Base-by-base conservation (phyloP, 116 monocot species). In the Thalassia testudinum region DNA sequence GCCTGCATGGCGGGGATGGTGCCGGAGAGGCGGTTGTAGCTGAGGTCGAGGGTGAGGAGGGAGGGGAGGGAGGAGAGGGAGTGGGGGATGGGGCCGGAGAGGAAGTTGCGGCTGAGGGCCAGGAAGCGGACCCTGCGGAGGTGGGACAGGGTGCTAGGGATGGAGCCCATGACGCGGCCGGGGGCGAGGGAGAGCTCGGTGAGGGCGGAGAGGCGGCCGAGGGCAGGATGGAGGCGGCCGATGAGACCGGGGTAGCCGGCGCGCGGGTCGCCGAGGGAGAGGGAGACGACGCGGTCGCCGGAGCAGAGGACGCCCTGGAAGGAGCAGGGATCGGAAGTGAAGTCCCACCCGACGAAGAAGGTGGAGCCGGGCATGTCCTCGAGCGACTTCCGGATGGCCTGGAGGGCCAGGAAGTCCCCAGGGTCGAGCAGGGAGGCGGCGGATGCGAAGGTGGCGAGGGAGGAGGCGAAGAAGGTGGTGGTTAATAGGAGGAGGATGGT, bases 231-330 rank as follows among this genome's bases (percentile, higher is more conserved):
- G 20, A 88, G 73, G 27, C 60, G 67, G 14, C 78, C 88, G 29
- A 50, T 53, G 38, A 83, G 66, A 5, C n/a, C n/a, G 10, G 82
- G 73, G 2, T 70, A 66, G 10, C 73, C 78, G 21, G 79, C 76
- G 17, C 71, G 67, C 0, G 88, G 88, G 62, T 82, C 79, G 20
- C 83, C 88, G 16, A 82, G 74, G n/a, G 76, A 50, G 24, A 88
- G 79, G 1, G 76, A 62, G 37, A 64, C 63, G 29, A 88, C 79
- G 17, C 75, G 65, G 65, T 64, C 70, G 18, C 28, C 56, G 42
- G 64, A 42, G 72, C n/a, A n/a, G 59, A 66, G 55, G 44, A 87
- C 72, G 28, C 81, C 81, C 47, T 72, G 51, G 78, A 86, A 86
- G 42, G 42, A 45, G 62, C 81, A 81, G 45, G 86, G 86, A 43